Conservation (phyloP, 2,329 filamentous ascomycete genomes). For the Pseudogymnoascus sp. region DNA sequence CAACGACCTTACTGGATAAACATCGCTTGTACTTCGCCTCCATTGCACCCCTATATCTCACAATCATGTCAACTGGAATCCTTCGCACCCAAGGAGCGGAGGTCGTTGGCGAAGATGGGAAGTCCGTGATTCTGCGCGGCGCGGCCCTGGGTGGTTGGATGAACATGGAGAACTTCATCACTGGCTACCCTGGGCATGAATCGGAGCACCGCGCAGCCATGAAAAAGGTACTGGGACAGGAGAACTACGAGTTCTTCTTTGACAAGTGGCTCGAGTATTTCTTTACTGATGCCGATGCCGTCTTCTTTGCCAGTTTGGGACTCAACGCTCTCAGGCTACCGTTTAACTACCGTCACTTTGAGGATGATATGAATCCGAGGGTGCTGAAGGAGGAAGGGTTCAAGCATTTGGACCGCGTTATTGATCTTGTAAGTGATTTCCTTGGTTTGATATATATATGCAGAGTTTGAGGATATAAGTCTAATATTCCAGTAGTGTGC, state of each 20-base stretch:
- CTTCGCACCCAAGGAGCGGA: constrained; percentile 30
- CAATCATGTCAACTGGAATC: constrained; percentile 23
- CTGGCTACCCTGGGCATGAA: constrained; percentile 40
- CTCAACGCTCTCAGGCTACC: constrained; percentile 41
- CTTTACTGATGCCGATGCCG: constrained; percentile 40
- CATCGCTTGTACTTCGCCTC: neutral
- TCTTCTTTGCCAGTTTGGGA: constrained; percentile 37
- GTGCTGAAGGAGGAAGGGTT: constrained; percentile 37
- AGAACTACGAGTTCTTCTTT: constrained; percentile 42
- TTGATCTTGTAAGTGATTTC: constrained; percentile 28
- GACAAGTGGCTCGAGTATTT: constrained; percentile 40
- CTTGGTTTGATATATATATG: neutral
- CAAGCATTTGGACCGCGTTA: constrained; percentile 38
- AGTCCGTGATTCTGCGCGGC: constrained; percentile 15
- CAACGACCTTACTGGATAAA: neutral
- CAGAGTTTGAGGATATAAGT: constrained; percentile 17
- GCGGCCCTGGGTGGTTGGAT: constrained; percentile 13
- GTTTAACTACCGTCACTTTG: constrained; percentile 34
- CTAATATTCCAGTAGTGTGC: constrained; percentile 21
- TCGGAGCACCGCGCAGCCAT: constrained; percentile 37
- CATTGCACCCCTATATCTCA: neutral
- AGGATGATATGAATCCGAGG: constrained; percentile 38
- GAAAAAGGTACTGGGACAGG: constrained; percentile 35
- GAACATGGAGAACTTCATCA: constrained; percentile 41
- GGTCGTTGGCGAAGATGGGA: constrained; percentile 30